phyloP scores from a whole-genome alignment of 2,329 filamentous ascomycete species.

The Cercospora citrullina region DNA sequence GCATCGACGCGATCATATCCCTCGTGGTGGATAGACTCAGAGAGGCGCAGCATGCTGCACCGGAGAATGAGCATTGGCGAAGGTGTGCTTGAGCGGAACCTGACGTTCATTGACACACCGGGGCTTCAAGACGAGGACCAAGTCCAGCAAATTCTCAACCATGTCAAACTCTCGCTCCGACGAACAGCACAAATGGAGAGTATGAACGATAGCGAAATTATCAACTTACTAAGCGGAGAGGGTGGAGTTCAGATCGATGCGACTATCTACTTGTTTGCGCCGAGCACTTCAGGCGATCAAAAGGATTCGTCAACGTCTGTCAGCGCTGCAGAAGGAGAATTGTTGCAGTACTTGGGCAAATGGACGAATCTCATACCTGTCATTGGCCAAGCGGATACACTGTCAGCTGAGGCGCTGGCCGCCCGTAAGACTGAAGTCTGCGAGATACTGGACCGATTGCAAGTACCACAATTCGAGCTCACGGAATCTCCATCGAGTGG shows the following conservation, averaged over 20 bases:
- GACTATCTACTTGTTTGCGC: conserved; percentile 76
- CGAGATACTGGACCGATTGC: conserved; percentile 18
- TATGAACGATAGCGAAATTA: conserved; percentile 71
- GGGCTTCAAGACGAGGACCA: conserved; percentile 60
- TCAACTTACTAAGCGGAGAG: conserved; percentile 74
- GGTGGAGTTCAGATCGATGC: conserved; percentile 83
- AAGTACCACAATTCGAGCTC: conserved; percentile 22
- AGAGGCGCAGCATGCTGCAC: conserved; percentile 63
- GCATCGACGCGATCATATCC: conserved; percentile 66
- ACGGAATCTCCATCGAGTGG: background rate
- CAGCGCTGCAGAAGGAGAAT: conserved; percentile 20
- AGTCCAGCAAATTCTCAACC: conserved; percentile 42
- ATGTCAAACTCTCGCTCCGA: conserved; percentile 69
- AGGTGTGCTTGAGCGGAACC: conserved; percentile 79
- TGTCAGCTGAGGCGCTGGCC: conserved; percentile 22
- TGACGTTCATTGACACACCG: conserved; percentile 89
- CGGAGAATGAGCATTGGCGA: conserved; percentile 71
- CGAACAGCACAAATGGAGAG: conserved; percentile 61
- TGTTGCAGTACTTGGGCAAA: conserved; percentile 53
- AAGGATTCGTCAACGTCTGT: conserved; percentile 7
- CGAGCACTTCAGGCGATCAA: conserved; percentile 45
- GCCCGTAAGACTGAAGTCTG: conserved; percentile 23
- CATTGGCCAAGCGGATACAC: conserved; percentile 72
- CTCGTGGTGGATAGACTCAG: conserved; percentile 81
- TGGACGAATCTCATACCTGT: conserved; percentile 85